Evolutionary conservation across 345 rosid genomes (phyloP), one percentile per base, ranked within the genome.

Genomic region (Litchi chinensis): DNA sequence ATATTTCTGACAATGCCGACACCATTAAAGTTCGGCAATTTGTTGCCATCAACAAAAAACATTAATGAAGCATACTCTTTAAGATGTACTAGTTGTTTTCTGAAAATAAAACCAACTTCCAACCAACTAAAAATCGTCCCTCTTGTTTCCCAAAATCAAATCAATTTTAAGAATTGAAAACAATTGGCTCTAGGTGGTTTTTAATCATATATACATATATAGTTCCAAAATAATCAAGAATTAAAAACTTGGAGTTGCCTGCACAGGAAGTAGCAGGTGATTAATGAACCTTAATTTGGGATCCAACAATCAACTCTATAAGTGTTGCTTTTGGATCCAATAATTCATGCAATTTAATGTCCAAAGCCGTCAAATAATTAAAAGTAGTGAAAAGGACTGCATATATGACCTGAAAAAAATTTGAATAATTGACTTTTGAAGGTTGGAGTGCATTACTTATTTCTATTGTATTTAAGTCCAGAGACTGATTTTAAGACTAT

Each of bases 81-180:
- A 22, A 8, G 10, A 10, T n/a, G n/a, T 24, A 68, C 12, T 41
- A 43, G 9, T 21, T 15, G 43, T 52, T 28, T 37, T 7, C 32
- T 21, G 46, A 40, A 73, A 73, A 73, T 16, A 48, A 56, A 67
- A 57, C 46, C 66, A 41, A 22, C 76, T 37, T 11, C 37, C 66
- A 73, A 41, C 67, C 12, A 40, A 57, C 43, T 6, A 16, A 26
- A 70, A 70, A 26, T 26, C 5, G 40, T 6, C 41, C 44, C 52
- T n/a, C 26, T n/a, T 32, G 44, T 41, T n/a, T 50, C 18, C 0
- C 18, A 50, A 50, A 68, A 68, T 32, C 0, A 24, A 24, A 48
- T 24, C 60, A 24, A 11, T 15, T 70, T 10, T 6, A 6, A 2
- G 8, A 70, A 70, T n/a, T 15, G 11, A 43, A n/a, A 43, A 8